These are phyloP conservation scores for Theileria equi DNA, from an alignment of 169 alveolate genomes.

Conservation along the genomic window DNA sequence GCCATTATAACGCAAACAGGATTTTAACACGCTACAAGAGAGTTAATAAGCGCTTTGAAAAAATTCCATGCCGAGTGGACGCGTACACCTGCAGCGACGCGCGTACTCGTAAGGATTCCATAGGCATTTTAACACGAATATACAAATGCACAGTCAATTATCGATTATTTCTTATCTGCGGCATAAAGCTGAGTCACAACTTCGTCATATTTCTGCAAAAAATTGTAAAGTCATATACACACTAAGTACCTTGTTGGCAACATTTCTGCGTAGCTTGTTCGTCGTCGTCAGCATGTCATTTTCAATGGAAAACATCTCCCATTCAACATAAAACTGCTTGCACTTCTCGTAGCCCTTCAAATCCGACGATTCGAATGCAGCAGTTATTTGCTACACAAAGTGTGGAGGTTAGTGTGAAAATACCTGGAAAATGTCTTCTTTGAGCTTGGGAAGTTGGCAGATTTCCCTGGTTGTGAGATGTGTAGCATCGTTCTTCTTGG, in stretches of 20 bases:
- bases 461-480: conserved; percentile 24
- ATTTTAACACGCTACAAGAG: too few relatives aligned
- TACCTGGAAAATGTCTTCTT: too few relatives aligned
- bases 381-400: conserved; percentile 18
- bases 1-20: too few relatives aligned
- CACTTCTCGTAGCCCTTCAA: conserved; percentile 78
- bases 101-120: too few relatives aligned
- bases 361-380: conserved; percentile 45
- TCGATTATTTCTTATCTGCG: too few relatives aligned
- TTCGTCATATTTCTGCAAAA: conserved; percentile 1
- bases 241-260: conserved; percentile 18
- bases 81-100: too few relatives aligned
- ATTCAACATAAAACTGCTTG: conserved; percentile 74
- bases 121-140: too few relatives aligned
- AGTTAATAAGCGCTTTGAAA: too few relatives aligned
- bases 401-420: too few relatives aligned
- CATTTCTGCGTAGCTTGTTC: conserved; percentile 85
- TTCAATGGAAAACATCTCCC: conserved; percentile 84
- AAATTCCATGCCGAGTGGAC: too few relatives aligned
- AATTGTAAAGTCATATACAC: neutral
- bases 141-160: too few relatives aligned
- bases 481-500: conserved; percentile 1
- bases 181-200: neutral
- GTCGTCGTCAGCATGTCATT: conserved; percentile 89
- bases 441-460: conserved; percentile 19